Evolutionary conservation across 2,329 filamentous ascomycete genomes (phyloP), one percentile per base, ranked within the genome.

Genomic region (Blastomyces emzantsi): DNA sequence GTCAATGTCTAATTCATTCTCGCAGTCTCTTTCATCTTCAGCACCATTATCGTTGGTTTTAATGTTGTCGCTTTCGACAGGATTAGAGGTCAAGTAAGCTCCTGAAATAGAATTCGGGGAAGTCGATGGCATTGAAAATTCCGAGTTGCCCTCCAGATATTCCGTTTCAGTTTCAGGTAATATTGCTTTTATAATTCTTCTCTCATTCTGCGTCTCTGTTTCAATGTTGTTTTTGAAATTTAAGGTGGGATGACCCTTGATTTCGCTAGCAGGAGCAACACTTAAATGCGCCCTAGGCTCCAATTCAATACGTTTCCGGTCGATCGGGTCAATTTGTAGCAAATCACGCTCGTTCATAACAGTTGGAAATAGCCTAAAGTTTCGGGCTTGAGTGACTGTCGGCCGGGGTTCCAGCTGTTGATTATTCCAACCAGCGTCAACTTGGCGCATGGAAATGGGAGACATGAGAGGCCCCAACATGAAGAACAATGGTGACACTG

Each of bases 1-100:
- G 22, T 36, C 61, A 52, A 64, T 61, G 1, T 68, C 68, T 25
- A 65, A 66, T 11, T 69, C 69, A 9, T 67, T 65, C 15, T 70
- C 68, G 22, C 62, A 52, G 41, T 63, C 62, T 7, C 61, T 41
- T 36, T 49, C 43, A 8, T 28, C 58, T 36, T 36, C 58, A n/a
- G 13, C 43, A 43, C 55, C 52, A 33, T 61, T 58, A n/a, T 41
- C 57, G 45, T 54, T 45, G 28, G 30, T 58, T 43, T 60, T 54
- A 45, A 54, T 47, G 25, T 62, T 51, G 43, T 63, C 52, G 30
- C 43, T 54, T n/a, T 54, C 41, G 9, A 52, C 22, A 30, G 59
- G 63, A 47, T 41, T 59, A 28, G 62, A 45, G 8, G 54, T 60
- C 58, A 65, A 52, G 19, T 54, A 63, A n/a, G 25, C 49, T 30